Percentiles rank a stretch among this genome's conserved stretches.
Evolutionary conservation across 208 protist genomes (phyloP).

Genomic region (Wallacemonas collosoma): DNA sequence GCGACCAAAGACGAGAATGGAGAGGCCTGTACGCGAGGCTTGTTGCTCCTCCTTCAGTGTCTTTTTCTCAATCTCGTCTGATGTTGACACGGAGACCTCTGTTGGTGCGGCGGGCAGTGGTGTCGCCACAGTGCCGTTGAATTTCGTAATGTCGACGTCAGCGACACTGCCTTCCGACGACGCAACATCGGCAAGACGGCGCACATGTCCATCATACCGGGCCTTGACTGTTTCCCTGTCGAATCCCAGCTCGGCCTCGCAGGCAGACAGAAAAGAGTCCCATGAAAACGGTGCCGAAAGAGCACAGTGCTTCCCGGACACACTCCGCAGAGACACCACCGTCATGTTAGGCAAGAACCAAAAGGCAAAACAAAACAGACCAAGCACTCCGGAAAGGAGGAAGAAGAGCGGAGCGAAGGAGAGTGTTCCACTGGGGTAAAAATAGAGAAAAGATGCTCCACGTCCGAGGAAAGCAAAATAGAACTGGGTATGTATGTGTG

Average conservation of each 20-base stretch:
- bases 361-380: not conserved
- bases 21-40: not conserved
- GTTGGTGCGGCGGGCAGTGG: not conserved
- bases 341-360: not conserved
- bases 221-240: slow-evolving; percentile 40
- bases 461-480: not conserved
- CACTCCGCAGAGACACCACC: slow-evolving; percentile 43
- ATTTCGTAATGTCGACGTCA: slow-evolving; percentile 3
- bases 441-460: slow-evolving; percentile 2
- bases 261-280: slow-evolving; percentile 33
- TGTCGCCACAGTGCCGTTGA: not conserved
- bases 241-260: slow-evolving; percentile 36
- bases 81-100: no score
- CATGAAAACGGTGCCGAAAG: slow-evolving; percentile 48
- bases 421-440: not conserved
- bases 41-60: no score
- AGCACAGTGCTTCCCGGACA: slow-evolving; percentile 38
- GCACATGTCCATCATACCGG: slow-evolving; percentile 17
- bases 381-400: not conserved
- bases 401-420: slow-evolving; percentile 5
- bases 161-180: not conserved
- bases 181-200: slow-evolving; percentile 16
- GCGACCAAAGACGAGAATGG: slow-evolving; percentile 1
- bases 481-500: not conserved
- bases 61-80: no score